Evolutionary conservation across 306 rosid genomes (phyloP), one percentile per base, ranked within the genome.

Genomic region (Lathyrus aphaca): DNA sequence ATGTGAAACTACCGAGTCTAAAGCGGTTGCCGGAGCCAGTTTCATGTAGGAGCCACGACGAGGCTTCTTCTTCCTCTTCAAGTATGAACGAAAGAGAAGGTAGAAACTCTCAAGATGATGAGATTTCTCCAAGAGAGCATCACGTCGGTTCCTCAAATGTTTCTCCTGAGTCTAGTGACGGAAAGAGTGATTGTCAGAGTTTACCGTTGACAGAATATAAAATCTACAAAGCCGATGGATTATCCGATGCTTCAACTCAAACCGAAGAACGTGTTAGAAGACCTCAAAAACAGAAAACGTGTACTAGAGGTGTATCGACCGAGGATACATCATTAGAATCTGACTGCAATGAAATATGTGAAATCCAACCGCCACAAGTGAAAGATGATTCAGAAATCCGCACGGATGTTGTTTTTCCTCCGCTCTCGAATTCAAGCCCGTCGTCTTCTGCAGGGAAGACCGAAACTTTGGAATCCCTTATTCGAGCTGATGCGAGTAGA

Each of bases 301-400:
- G 96, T 83, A 83, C 87, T 13, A 83, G 96, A 77, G 96, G 96
- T 69, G 91, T 93, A 65, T 93, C 98, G 12, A 93, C 98, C 1
- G 98, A 92, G 60, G 96, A 90, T 49, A 84, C 83, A 8, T 75
- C 90, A 8, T 10, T 81, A 32, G 92, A 80, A 78, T 76, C 81
- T 16, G 92, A 82, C 27, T 81, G 79, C 79, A 38, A 78, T 69
- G 85, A 84, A 64, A 72, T 35, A 57, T 67, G 72, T 69, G 80
- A 54, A 66, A 72, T 45, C 42, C 81, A 68, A 68, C 38, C 30
- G 77, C 57, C 78, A 5, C 70, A 78, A 38, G 69, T 37, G 68
- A 88, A 83, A 70, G 85, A 82, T 45, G 86, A 72, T 75, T 55
- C 74, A 6, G 89, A 88, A 79, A 82, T 84, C 12, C 61, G 84